phyloP scores from a whole-genome alignment of 1,284 basidiomycete genomes.

The Ceratobasidium sp. region DNA sequence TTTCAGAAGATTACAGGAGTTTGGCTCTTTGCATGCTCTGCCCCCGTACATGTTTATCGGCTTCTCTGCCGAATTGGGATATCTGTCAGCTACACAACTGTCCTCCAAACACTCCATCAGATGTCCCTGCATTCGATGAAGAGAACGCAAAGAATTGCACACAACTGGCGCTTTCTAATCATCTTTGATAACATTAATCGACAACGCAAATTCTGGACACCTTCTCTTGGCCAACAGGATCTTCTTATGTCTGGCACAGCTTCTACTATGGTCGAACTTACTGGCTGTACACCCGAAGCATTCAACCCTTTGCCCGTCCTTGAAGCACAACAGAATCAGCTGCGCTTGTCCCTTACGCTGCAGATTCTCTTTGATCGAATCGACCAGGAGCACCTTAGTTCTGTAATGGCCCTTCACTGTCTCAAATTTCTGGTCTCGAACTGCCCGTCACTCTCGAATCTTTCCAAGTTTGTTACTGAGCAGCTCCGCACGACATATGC shows the following conservation, averaged over 20 bases:
- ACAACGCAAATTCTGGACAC: slow-evolving; percentile 7
- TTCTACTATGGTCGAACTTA: not conserved
- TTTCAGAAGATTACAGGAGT: slow-evolving; percentile 26
- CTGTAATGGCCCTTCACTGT: slow-evolving; percentile 5
- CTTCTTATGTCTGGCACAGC: slow-evolving; percentile 7
- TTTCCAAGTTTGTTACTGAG: not conserved
- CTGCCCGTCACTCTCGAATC: not conserved
- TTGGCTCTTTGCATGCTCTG: slow-evolving; percentile 21
- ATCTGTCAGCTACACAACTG: slow-evolving; percentile 1
- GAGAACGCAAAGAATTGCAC: not conserved
- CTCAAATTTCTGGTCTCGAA: not conserved
- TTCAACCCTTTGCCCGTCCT: not conserved
- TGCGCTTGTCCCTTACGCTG: not conserved
- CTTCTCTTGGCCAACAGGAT: slow-evolving; percentile 4
- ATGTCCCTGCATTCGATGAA: not conserved
- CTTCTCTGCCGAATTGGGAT: slow-evolving; percentile 16
- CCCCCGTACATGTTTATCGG: slow-evolving; percentile 7
- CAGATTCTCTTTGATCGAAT: not conserved
- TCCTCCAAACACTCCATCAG: too few species aligned
- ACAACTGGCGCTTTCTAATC: not conserved
- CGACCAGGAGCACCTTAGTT: not conserved
- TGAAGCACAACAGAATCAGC: not conserved
- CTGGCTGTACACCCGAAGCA: not conserved
- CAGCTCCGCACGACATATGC: slow-evolving; percentile 3
- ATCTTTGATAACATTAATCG: slow-evolving; percentile 21